A percentile compares a stretch with the other conserved stretches of the same genome.
Conservation (phyloP, 768 basidiomycete genomes). For the Mycena sanguinolenta region DNA sequence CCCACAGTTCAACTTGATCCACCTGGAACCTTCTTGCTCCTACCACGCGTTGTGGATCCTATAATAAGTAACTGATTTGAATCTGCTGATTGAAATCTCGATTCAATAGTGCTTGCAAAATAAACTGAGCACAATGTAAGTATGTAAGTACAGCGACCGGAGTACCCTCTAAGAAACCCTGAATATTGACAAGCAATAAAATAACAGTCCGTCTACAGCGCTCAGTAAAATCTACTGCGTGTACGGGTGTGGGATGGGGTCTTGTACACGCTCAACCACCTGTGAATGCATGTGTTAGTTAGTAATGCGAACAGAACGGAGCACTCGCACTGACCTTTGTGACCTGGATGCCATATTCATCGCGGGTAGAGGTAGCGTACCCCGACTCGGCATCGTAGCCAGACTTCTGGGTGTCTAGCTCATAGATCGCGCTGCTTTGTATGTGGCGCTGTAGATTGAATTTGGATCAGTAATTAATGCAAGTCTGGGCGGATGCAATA, state of each 20-base stretch:
- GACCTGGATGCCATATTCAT: conserved; percentile 55
- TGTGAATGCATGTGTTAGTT: conserved; percentile 22
- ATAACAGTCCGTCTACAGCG: not conserved
- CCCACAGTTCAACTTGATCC: too few relatives aligned
- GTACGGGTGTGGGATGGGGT: conserved; percentile 38
- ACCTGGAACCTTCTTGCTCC: too few relatives aligned
- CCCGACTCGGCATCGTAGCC: conserved; percentile 31
- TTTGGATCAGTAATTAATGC: not conserved
- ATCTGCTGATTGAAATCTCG: too few relatives aligned
- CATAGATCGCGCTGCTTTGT: conserved; percentile 41
- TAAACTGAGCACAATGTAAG: not conserved
- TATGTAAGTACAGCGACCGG: not conserved
- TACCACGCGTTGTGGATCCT: too few relatives aligned
- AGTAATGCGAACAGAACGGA: not conserved
- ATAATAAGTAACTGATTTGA: too few relatives aligned
- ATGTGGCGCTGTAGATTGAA: conserved; percentile 24
- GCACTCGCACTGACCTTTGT: conserved; percentile 48
- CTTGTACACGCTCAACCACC: conserved; percentile 54
- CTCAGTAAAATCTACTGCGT: conserved; percentile 29
- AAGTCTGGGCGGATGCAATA: not conserved
- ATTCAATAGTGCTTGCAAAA: not conserved
- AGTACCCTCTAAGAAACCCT: not conserved
- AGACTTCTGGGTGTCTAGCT: conserved; percentile 47
- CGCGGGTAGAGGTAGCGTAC: conserved; percentile 13
- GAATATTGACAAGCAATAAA: conserved; percentile 6